Evolutionary conservation across 2,329 filamentous ascomycete genomes (phyloP).

Genomic region (Hypoxylon sp.): DNA sequence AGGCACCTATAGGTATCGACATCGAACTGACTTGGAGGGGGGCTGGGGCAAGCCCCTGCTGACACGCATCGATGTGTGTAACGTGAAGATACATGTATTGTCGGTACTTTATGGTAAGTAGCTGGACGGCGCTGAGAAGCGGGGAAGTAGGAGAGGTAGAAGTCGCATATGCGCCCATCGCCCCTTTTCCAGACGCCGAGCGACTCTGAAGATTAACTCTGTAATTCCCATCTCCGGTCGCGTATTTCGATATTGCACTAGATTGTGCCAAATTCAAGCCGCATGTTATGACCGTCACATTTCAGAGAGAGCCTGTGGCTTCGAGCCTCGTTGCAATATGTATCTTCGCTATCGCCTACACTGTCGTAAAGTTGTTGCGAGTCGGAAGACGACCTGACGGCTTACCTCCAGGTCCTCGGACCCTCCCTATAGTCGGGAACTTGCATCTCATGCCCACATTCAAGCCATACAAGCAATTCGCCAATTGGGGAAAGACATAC

Average conservation of each 20-base stretch:
- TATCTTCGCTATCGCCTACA: slow-evolving; percentile 1
- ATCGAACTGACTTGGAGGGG: not conserved
- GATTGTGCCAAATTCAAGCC: not conserved
- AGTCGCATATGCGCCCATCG: not conserved
- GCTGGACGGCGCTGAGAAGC: not conserved
- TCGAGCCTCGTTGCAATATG: slow-evolving; percentile 2
- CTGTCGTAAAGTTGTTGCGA: not conserved
- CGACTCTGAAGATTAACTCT: not conserved
- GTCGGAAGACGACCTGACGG: slow-evolving; percentile 1
- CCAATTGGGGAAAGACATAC: slow-evolving; percentile 66
- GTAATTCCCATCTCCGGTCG: no score
- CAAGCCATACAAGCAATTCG: slow-evolving; percentile 61
- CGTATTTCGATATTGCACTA: no score
- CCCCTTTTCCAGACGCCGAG: not conserved
- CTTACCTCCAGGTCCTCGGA: slow-evolving; percentile 64
- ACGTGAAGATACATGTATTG: not conserved
- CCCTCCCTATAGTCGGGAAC: slow-evolving; percentile 65
- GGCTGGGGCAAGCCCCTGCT: not conserved
- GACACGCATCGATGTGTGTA: not conserved
- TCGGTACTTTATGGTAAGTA: not conserved
- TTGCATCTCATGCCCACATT: slow-evolving; percentile 62
- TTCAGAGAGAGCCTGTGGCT: not conserved
- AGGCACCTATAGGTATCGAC: not conserved
- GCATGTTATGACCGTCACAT: not conserved
- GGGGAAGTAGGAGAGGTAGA: not conserved